phyloP scores from a whole-genome alignment of 164 flowering plant species.

The Magnolia sinica region DNA sequence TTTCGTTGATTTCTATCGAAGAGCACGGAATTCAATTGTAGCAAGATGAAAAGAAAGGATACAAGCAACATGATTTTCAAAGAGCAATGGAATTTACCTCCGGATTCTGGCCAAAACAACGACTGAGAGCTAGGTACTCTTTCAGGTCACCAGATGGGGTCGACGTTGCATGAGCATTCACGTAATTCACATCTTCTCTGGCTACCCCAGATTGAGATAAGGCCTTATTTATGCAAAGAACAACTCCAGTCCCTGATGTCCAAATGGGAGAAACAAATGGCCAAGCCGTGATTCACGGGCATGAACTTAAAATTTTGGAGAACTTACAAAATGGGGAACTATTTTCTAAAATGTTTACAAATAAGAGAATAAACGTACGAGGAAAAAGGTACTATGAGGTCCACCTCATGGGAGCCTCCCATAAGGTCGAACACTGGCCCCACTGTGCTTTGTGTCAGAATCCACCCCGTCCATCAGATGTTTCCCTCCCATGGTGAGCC shows the following conservation, averaged over 20 bases:
- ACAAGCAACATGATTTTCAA: not conserved
- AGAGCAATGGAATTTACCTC: slow-evolving; percentile 43
- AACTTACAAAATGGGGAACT: too few relatives aligned
- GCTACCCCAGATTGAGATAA: slow-evolving; percentile 76
- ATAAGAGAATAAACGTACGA: too few relatives aligned
- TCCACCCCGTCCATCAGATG: too few relatives aligned
- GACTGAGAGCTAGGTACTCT: slow-evolving; percentile 79
- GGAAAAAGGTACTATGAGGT: too few relatives aligned
- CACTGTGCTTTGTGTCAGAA: too few relatives aligned
- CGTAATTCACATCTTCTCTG: slow-evolving; percentile 72
- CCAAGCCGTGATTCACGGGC: not conserved
- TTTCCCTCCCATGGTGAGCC: too few relatives aligned
- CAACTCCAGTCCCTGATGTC: slow-evolving; percentile 68
- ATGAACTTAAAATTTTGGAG: not conserved
- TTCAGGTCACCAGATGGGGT: slow-evolving; percentile 86
- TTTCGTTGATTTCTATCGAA: not conserved
- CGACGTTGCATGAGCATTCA: slow-evolving; percentile 94
- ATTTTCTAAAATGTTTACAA: too few relatives aligned
- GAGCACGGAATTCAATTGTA: not conserved
- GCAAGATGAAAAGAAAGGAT: not conserved
- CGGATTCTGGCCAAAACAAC: slow-evolving; percentile 89
- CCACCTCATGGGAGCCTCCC: too few relatives aligned
- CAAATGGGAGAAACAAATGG: not conserved
- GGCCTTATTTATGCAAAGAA: slow-evolving; percentile 88
- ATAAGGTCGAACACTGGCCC: too few relatives aligned